phyloP scores from a whole-genome alignment of 2,329 filamentous ascomycete genomes.

The Penicillium sp. region DNA sequence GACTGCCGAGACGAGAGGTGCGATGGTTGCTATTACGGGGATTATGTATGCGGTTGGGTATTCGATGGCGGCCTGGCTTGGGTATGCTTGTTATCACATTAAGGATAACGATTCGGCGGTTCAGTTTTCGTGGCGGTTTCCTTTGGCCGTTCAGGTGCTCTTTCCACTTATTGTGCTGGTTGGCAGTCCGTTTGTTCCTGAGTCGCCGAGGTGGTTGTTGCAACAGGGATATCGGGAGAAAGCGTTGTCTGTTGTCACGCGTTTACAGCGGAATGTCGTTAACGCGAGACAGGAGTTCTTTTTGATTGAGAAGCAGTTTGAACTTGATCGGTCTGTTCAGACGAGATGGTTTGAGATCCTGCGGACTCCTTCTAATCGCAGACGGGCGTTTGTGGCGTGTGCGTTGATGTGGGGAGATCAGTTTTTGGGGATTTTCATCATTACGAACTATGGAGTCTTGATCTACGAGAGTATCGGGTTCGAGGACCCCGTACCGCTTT shows the following conservation, averaged over 20 bases:
- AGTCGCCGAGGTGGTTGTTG: conserved; percentile 47
- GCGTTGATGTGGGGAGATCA: conserved; percentile 43
- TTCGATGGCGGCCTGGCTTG: conserved; percentile 41
- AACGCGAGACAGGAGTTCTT: conserved; percentile 39
- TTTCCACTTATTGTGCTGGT: conserved; percentile 43
- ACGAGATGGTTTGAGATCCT: conserved; percentile 44
- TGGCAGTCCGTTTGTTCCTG: conserved; percentile 41
- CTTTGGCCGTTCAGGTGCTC: conserved; percentile 45
- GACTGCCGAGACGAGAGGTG: conserved; percentile 39
- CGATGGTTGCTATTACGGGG: conserved; percentile 43
- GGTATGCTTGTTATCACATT: conserved; percentile 43
- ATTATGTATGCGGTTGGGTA: conserved; percentile 47
- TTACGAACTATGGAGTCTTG: conserved; percentile 43
- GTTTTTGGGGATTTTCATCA: conserved; percentile 33
- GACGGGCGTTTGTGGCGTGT: conserved; percentile 41
- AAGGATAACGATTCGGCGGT: conserved; percentile 22
- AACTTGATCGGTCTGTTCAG: conserved; percentile 38
- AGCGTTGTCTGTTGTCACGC: conserved; percentile 40
- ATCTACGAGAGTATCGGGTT: conserved; percentile 44
- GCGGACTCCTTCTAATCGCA: conserved; percentile 41
- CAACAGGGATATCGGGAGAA: conserved; percentile 45
- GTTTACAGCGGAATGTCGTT: conserved; percentile 6
- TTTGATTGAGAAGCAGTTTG: conserved; percentile 47
- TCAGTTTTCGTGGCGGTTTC: conserved; percentile 48
- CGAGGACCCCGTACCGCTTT: conserved; percentile 35